phyloP scores from a whole-genome alignment of 192 early-diverging fungal species.

The Jimgerdemannia flammicorona region DNA sequence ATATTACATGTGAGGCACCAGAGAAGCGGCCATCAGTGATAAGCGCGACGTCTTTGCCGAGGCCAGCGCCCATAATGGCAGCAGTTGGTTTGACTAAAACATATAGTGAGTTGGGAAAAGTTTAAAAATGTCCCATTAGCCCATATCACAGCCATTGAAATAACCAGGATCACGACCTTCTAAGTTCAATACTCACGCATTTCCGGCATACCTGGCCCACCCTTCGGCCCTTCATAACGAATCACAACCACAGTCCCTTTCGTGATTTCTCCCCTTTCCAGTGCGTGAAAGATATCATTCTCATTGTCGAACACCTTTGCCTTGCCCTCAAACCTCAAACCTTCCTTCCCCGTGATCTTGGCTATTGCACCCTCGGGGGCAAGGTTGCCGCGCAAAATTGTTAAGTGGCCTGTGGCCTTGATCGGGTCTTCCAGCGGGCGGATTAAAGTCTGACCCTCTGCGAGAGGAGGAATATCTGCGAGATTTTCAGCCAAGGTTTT shows the following conservation, averaged over 20 bases:
- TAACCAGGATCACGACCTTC: neutral
- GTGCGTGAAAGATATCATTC: slow-evolving; percentile 82
- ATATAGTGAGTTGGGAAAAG: neutral
- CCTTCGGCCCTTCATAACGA: slow-evolving; percentile 96
- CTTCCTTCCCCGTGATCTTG: slow-evolving; percentile 99
- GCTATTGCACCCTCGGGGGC: slow-evolving; percentile 96
- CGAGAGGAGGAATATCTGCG: slow-evolving; percentile 65
- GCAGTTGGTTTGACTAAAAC: slow-evolving; percentile 82
- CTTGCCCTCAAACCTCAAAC: slow-evolving; percentile 76
- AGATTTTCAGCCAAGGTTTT: slow-evolving; percentile 96
- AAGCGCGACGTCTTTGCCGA: slow-evolving; percentile 94
- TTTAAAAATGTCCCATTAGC: neutral
- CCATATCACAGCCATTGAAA: slow-evolving; percentile 5
- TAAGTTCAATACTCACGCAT: slow-evolving; percentile 59
- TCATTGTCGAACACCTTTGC: slow-evolving; percentile 95
- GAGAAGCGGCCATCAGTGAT: slow-evolving; percentile 99
- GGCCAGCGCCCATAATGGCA: slow-evolving; percentile 98
- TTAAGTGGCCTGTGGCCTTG: slow-evolving; percentile 92
- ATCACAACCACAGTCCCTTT: slow-evolving; percentile 94
- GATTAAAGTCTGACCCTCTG: slow-evolving; percentile 83
- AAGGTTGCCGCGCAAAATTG: slow-evolving; percentile 90
- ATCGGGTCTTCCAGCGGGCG: slow-evolving; percentile 80
- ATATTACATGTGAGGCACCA: slow-evolving; percentile 83
- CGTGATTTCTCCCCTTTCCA: slow-evolving; percentile 79
- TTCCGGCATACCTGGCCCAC: slow-evolving; percentile 99